Conservation (phyloP, 495 filamentous ascomycete genomes). For the Achaetomiella virescens region DNA sequence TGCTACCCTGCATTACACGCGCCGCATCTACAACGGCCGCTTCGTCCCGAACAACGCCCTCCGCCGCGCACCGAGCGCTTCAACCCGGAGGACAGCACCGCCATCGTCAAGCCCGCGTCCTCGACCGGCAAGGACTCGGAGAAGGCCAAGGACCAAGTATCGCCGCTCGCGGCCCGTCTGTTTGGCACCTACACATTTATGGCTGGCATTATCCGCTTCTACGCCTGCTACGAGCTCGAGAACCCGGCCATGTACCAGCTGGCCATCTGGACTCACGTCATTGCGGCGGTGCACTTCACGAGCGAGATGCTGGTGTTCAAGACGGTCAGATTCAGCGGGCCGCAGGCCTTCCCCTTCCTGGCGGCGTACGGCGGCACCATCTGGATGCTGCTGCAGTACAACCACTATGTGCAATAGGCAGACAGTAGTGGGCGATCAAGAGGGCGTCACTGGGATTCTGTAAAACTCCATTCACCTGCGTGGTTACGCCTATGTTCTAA, state of each 20-base stretch:
- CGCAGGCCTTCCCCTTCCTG: conserved; percentile 64
- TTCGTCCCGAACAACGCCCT: conserved; percentile 41
- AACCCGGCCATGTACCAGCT: conserved; percentile 68
- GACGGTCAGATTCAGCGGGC: conserved; percentile 61
- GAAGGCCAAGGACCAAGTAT: conserved; percentile 51
- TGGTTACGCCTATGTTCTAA: neutral
- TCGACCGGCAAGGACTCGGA: conserved; percentile 43
- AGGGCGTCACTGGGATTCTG: neutral
- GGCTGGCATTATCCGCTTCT: conserved; percentile 66
- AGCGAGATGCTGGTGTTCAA: conserved; percentile 73
- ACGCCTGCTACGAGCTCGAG: conserved; percentile 78
- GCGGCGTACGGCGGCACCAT: conserved; percentile 60
- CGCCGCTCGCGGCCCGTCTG: conserved; percentile 67
- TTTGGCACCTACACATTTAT: conserved; percentile 93
- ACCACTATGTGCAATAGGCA: conserved; percentile 50
- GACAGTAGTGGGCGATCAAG: neutral
- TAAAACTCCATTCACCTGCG: neutral
- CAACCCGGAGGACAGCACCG: conserved; percentile 42
- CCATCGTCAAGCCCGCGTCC: conserved; percentile 40
- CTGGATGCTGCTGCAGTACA: conserved; percentile 79
- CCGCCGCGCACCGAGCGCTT: conserved; percentile 26
- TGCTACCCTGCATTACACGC: conserved; percentile 62
- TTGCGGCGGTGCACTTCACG: conserved; percentile 76
- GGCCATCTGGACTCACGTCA: conserved; percentile 67
- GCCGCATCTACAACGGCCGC: conserved; percentile 63